These are phyloP conservation scores for Collariella sp. DNA, from an alignment of 495 filamentous ascomycete species.

Conservation along the genomic window DNA sequence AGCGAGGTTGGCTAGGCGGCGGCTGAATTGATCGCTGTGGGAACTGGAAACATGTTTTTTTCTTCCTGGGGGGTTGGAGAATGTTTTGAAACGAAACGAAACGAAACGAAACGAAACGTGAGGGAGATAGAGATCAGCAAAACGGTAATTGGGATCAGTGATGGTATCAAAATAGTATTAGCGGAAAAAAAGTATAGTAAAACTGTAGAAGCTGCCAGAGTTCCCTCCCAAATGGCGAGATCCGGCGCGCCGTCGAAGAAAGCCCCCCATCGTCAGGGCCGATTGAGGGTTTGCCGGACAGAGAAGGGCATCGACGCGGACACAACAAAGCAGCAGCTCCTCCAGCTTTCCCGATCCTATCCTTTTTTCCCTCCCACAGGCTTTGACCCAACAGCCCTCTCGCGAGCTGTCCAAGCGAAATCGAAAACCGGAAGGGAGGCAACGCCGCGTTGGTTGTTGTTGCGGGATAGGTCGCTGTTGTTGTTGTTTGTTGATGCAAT, in stretches of 20 bases:
- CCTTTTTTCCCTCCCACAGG: background rate
- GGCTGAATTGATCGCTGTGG: no score
- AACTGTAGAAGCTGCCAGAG: conserved; percentile 7
- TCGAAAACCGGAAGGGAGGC: background rate
- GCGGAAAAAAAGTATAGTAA: conserved; percentile 4
- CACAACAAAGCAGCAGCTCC: background rate
- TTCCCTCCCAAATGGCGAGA: conserved; percentile 9
- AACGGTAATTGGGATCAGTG: no score
- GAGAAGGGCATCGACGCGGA: background rate
- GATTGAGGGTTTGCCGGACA: background rate
- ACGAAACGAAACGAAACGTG: background rate
- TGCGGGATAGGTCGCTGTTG: background rate
- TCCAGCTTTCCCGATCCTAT: background rate
- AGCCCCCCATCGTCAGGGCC: background rate
- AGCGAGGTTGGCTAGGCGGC: no score
- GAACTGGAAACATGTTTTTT: background rate
- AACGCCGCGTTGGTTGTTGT: conserved; percentile 1
- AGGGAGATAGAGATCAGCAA: background rate
- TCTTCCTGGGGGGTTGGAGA: no score
- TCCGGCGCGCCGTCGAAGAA: conserved; percentile 7
- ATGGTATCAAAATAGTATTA: conserved; percentile 11
- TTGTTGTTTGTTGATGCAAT: background rate
- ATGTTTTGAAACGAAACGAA: no score
- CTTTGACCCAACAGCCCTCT: background rate
- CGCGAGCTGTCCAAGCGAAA: background rate